phyloP scores from a whole-genome alignment of 1,284 basidiomycete genomes.

The Cerioporus squamosus region DNA sequence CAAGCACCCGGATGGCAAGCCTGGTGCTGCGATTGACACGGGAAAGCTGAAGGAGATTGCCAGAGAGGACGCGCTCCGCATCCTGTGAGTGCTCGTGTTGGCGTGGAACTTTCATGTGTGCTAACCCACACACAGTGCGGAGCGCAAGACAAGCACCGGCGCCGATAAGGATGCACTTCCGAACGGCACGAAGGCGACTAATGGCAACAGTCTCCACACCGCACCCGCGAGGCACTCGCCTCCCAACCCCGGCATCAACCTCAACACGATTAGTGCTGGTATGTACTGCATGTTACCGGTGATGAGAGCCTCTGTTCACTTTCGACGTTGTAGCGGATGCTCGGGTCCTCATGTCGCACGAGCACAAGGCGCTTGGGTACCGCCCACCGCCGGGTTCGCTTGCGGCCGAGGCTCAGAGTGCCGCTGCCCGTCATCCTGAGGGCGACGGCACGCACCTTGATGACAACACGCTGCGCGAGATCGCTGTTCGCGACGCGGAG shows the following conservation, averaged over 20 bases:
- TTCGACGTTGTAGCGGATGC: constrained; percentile 28
- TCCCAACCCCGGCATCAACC: constrained; percentile 26
- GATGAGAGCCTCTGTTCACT: not conserved
- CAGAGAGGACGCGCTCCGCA: constrained; percentile 33
- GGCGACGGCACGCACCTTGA: constrained; percentile 22
- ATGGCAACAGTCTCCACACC: constrained; percentile 6
- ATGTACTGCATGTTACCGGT: not conserved
- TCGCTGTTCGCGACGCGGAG: constrained; percentile 28
- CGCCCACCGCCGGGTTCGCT: constrained; percentile 39
- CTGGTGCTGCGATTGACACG: constrained; percentile 20
- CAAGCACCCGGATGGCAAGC: constrained; percentile 33
- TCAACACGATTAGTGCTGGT: constrained; percentile 31
- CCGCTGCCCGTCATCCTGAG: constrained; percentile 29
- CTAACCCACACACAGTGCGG: constrained; percentile 15
- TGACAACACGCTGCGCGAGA: constrained; percentile 21
- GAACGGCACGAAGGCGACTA: constrained; percentile 3
- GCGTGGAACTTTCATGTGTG: not conserved
- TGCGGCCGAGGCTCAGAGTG: constrained; percentile 35
- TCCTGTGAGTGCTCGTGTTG: constrained; percentile 22
- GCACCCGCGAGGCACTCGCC: constrained; percentile 12
- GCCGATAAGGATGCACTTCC: constrained; percentile 12
- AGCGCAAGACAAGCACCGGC: constrained; percentile 24
- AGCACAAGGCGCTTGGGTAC: constrained; percentile 40
- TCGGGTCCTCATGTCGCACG: constrained; percentile 36
- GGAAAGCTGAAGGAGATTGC: constrained; percentile 33